Conservation (phyloP, 108 stramenopile species). For the Skeletonema tropicum region DNA sequence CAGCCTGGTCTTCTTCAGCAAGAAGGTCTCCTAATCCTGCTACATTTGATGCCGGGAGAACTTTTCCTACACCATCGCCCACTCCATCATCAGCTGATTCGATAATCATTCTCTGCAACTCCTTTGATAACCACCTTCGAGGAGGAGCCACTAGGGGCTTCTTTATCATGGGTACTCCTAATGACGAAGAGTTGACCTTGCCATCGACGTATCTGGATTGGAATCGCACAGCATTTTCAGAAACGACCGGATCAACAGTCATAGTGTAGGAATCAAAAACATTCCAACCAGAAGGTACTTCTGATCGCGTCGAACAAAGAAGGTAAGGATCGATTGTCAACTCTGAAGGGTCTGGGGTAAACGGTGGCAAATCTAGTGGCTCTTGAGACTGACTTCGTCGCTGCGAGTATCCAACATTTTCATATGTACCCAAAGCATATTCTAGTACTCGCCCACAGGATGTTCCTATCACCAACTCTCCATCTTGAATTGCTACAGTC, state of each 20-base stretch:
- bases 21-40: slow-evolving; percentile 40
- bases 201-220: slow-evolving; percentile 31
- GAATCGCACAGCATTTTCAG: slow-evolving; percentile 32
- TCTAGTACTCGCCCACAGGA: slow-evolving; percentile 61
- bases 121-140: slow-evolving; percentile 49
- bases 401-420: slow-evolving; percentile 25
- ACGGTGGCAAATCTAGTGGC: slow-evolving; percentile 61
- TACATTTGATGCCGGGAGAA: slow-evolving; percentile 47
- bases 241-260: slow-evolving; percentile 50
- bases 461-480: slow-evolving; percentile 66
- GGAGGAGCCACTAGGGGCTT: slow-evolving; percentile 42
- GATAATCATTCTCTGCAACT: slow-evolving; percentile 17
- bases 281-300: slow-evolving; percentile 40
- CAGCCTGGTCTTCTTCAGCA: slow-evolving; percentile 34
- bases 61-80: slow-evolving; percentile 45
- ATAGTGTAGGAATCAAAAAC: slow-evolving; percentile 64
- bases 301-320: slow-evolving; percentile 24
- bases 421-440: slow-evolving; percentile 59
- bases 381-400: slow-evolving; percentile 21
- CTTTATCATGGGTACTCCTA: slow-evolving; percentile 67
- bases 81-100: not conserved
- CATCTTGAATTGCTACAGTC: slow-evolving; percentile 50
- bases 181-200: slow-evolving; percentile 31
- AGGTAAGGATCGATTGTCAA: slow-evolving; percentile 71
- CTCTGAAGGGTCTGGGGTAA: slow-evolving; percentile 50